These are phyloP conservation scores for Plectosphaerella sp. DNA, from an alignment of 2,329 filamentous ascomycete genomes.

Conservation along the genomic window DNA sequence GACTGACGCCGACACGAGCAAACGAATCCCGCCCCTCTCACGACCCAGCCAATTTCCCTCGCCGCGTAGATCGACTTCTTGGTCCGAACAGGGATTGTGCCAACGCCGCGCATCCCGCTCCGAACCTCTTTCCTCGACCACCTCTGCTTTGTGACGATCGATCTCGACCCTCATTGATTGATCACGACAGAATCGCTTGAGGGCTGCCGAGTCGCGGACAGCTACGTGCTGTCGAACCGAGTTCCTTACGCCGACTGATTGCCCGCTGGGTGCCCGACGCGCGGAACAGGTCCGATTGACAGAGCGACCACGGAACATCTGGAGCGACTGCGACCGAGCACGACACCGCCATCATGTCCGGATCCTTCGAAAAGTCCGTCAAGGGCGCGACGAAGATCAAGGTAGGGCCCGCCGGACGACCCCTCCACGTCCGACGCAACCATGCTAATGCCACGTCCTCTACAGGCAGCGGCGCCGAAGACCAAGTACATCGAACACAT, in stretches of 20 bases:
- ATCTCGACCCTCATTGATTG: neutral
- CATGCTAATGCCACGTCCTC: constrained; percentile 1
- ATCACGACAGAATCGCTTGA: neutral
- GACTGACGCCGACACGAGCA: too few relatives aligned
- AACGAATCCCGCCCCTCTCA: neutral
- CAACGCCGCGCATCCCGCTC: neutral
- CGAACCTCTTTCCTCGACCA: neutral
- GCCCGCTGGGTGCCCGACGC: too few relatives aligned
- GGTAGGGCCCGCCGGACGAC: constrained; percentile 38
- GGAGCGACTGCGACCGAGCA: too few relatives aligned
- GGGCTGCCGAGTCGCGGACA: too few relatives aligned
- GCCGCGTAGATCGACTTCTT: neutral
- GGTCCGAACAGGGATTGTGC: neutral
- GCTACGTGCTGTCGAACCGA: too few relatives aligned
- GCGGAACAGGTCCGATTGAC: too few relatives aligned
- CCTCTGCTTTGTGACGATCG: neutral
- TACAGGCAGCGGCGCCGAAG: constrained; percentile 71
- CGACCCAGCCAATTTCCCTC: neutral
- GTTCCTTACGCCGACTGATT: too few relatives aligned
- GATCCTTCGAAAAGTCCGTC: constrained; percentile 97
- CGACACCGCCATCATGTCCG: constrained; percentile 55
- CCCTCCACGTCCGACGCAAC: neutral
- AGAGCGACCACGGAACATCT: too few relatives aligned
- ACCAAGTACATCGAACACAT: constrained; percentile 99
- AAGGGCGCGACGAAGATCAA: constrained; percentile 99